A percentile compares a stretch with the other conserved stretches of the same genome.
Evolutionary conservation across 805 yeast species (phyloP).

Genomic region (Sugiyamaella qingdaonensis): DNA sequence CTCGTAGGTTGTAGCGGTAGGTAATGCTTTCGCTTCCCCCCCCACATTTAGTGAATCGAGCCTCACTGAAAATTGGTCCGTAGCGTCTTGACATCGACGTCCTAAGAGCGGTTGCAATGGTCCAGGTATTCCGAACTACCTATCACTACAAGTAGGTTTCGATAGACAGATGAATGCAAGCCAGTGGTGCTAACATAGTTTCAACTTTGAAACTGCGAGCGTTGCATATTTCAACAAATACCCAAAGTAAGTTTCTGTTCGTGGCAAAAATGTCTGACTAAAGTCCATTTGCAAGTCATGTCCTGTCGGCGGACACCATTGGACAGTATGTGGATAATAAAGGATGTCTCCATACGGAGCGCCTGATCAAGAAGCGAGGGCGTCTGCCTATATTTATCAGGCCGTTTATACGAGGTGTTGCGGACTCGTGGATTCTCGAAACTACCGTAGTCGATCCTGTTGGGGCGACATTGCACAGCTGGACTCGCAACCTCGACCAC

Average conservation of each 20-base stretch:
- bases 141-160: constrained; percentile 5
- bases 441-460: constrained; percentile 66
- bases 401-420: constrained; percentile 65
- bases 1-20: background rate
- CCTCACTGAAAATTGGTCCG: constrained; percentile 2
- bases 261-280: background rate
- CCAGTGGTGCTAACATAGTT: constrained; percentile 15
- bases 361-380: constrained; percentile 74
- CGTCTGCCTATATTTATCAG: constrained; percentile 73
- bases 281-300: constrained; percentile 83
- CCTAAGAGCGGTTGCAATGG: background rate
- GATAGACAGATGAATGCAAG: background rate
- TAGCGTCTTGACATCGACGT: background rate
- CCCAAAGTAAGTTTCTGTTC: constrained; percentile 37
- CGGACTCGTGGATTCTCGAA: constrained; percentile 80
- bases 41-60: background rate
- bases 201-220: constrained; percentile 66
- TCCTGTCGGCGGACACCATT: constrained; percentile 75
- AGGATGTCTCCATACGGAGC: constrained; percentile 66
- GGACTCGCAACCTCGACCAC: constrained; percentile 82
- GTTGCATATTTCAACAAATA: constrained; percentile 72
- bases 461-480: constrained; percentile 52
- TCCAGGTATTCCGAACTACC: background rate
- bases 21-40: background rate
- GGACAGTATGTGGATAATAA: constrained; percentile 52